A percentile compares a stretch with the other conserved stretches of the same genome.
These are phyloP conservation scores for Capsella rubella DNA, from an alignment of 441 rosid genomes.

Conservation along the genomic window DNA sequence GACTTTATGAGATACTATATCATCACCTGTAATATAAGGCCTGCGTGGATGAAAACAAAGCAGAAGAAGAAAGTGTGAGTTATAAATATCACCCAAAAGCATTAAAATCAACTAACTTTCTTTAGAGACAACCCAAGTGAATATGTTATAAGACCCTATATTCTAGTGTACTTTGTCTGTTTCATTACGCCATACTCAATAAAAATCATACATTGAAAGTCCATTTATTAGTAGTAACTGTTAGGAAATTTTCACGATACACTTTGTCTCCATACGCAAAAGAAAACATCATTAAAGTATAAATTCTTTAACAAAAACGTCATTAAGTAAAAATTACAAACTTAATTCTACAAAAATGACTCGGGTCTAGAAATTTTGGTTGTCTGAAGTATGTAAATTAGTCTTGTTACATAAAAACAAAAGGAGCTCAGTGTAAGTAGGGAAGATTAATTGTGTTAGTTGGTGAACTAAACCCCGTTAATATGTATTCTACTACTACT, in stretches of 20 bases:
- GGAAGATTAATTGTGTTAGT: conserved; percentile 43
- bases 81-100: conserved; percentile 2
- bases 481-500: neutral
- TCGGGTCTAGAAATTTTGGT: neutral
- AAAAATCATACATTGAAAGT: neutral
- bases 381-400: conserved; percentile 19
- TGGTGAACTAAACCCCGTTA: conserved; percentile 66
- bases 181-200: neutral
- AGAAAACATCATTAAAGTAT: neutral
- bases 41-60: neutral
- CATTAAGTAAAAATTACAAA: neutral
- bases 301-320: too few species aligned
- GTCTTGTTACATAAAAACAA: conserved; percentile 6
- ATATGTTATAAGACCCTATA: neutral
- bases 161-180: neutral
- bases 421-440: conserved; percentile 19
- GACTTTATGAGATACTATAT: neutral
- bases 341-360: neutral
- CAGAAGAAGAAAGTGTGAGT: neutral
- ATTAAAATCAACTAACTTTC: conserved; percentile 35
- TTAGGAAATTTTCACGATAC: neutral
- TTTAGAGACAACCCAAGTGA: conserved; percentile 27
- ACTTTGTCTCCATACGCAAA: neutral
- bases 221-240: neutral
- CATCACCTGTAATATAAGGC: neutral